phyloP scores from a whole-genome alignment of 305 asterid species.

The Fraxinus baroniana region DNA sequence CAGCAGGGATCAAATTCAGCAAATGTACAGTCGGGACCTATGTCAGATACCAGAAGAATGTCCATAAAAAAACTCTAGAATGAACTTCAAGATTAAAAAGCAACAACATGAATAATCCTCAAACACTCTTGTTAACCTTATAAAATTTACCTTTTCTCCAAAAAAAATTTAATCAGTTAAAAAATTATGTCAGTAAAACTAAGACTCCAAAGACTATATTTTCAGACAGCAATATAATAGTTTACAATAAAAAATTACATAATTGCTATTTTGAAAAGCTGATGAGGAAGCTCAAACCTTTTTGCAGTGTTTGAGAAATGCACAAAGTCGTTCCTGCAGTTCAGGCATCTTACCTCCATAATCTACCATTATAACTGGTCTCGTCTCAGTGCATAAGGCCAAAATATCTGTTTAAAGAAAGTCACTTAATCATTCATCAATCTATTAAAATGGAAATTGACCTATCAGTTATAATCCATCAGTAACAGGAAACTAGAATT shows the following conservation, averaged over 20 bases:
- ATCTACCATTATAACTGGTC: conserved; percentile 88
- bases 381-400: conserved; percentile 72
- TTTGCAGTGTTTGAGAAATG: conserved; percentile 56
- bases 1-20: too few relatives aligned
- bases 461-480: neutral
- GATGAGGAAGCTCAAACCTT: conserved; percentile 35
- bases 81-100: neutral
- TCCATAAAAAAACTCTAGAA: neutral
- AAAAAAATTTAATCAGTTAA: neutral
- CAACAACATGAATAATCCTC: neutral
- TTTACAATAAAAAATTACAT: neutral
- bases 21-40: too few relatives aligned
- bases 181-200: neutral
- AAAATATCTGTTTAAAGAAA: conserved; percentile 47
- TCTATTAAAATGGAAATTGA: neutral
- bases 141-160: neutral
- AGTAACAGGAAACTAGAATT: neutral
- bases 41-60: neutral
- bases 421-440: neutral
- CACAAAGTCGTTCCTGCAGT: conserved; percentile 64
- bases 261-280: neutral
- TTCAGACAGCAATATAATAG: neutral
- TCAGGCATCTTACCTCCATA: conserved; percentile 98
- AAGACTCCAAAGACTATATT: neutral
- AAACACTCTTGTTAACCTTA: neutral